Conservation (phyloP, 108 stramenopile genomes). For the Skeletonema menzelii region DNA sequence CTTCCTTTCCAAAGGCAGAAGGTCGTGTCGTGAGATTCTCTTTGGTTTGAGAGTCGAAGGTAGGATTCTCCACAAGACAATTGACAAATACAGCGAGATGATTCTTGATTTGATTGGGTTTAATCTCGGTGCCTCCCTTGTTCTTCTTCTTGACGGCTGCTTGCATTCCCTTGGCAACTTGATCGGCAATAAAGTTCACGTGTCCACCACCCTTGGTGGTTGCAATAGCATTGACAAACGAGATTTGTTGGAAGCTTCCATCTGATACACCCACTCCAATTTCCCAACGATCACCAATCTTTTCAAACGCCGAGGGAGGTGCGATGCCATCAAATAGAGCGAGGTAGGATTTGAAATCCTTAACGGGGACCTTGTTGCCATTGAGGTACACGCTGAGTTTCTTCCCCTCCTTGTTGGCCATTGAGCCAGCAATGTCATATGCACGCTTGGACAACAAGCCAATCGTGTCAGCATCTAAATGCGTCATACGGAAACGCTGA, state of each 20-base stretch:
- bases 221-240: conserved; percentile 97
- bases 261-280: conserved; percentile 92
- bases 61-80: conserved; percentile 95
- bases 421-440: conserved; percentile 98
- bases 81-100: conserved; percentile 96
- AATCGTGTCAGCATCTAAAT: conserved; percentile 90
- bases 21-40: conserved; percentile 91
- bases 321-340: conserved; percentile 87
- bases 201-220: conserved; percentile 97
- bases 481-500: conserved; percentile 89
- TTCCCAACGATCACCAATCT: conserved; percentile 93
- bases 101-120: conserved; percentile 91
- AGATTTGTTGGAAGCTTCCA: conserved; percentile 91
- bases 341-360: conserved; percentile 93
- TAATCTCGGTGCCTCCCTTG: conserved; percentile 91
- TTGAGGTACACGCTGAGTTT: conserved; percentile 91
- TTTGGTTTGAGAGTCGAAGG: conserved; percentile 99
- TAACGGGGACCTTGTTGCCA: conserved; percentile 87
- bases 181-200: conserved; percentile 90
- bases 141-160: conserved; percentile 89
- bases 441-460: conserved; percentile 92
- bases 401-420: conserved; percentile 83
- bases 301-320: conserved; percentile 82
- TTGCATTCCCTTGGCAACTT: conserved; percentile 66
- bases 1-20: conserved; percentile 72